phyloP scores from a whole-genome alignment of 441 rosid species.

The Gossypium trilobum region DNA sequence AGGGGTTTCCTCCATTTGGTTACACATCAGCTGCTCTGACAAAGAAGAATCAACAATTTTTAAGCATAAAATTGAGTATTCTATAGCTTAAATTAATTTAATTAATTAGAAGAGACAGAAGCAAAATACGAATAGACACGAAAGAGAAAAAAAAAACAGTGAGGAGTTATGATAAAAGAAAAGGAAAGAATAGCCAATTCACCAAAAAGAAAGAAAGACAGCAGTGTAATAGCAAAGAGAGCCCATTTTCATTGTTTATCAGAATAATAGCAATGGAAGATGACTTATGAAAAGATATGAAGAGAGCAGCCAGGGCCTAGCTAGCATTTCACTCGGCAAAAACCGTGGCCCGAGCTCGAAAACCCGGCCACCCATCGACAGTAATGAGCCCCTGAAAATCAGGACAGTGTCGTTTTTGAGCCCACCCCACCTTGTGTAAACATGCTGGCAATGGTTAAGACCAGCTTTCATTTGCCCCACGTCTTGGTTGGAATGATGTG shows the following conservation, averaged over 20 bases:
- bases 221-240: constrained; percentile 8
- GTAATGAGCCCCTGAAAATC: constrained; percentile 34
- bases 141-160: too few relatives aligned
- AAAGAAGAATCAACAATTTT: neutral
- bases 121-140: neutral
- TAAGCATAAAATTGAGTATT: neutral
- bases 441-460: constrained; percentile 40
- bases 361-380: constrained; percentile 46
- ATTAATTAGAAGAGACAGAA: neutral
- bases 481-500: constrained; percentile 38
- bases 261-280: constrained; percentile 20
- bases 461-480: constrained; percentile 36
- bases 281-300: constrained; percentile 24
- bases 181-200: constrained; percentile 23
- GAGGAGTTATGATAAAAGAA: constrained; percentile 10
- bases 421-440: constrained; percentile 35
- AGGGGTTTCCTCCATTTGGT: too few relatives aligned
- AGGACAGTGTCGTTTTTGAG: constrained; percentile 35
- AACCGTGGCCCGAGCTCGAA: constrained; percentile 11
- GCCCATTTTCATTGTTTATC: constrained; percentile 3
- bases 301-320: constrained; percentile 1
- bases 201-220: constrained; percentile 16
- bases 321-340: neutral
- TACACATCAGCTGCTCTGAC: neutral
- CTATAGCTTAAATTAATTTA: neutral